Evolutionary conservation across 192 early-diverging fungal species (phyloP).

Genomic region (Podila verticillata): DNA sequence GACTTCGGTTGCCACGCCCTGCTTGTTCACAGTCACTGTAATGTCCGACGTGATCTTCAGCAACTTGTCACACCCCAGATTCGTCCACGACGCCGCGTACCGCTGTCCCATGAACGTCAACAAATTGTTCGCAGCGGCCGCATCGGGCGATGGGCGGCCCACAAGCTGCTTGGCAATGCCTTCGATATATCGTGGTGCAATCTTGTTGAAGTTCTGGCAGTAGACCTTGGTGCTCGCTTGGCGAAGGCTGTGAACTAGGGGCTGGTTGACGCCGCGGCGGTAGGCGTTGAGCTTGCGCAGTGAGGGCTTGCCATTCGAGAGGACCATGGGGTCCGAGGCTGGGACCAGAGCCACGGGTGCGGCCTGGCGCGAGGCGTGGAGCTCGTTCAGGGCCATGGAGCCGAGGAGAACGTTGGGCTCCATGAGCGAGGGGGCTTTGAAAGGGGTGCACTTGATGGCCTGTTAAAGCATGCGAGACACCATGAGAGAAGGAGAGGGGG

Average conservation of each 20-base stretch:
- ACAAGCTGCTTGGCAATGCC: constrained; percentile 5
- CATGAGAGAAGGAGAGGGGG: not conserved
- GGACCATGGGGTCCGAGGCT: constrained; percentile 22
- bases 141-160: constrained; percentile 8
- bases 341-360: constrained; percentile 24
- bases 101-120: constrained; percentile 46
- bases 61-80: constrained; percentile 29
- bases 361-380: constrained; percentile 18
- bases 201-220: constrained; percentile 14
- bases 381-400: constrained; percentile 43
- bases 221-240: constrained; percentile 15
- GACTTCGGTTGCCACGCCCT: constrained; percentile 9
- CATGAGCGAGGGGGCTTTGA: constrained; percentile 40
- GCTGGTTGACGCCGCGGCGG: constrained; percentile 30
- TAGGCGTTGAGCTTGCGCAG: constrained; percentile 29
- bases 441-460: constrained; percentile 19
- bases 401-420: constrained; percentile 19
- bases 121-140: constrained; percentile 12
- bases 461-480: not conserved
- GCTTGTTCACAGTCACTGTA: constrained; percentile 16
- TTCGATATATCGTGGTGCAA: constrained; percentile 31
- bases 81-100: constrained; percentile 36
- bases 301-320: constrained; percentile 22
- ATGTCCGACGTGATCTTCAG: constrained; percentile 35
- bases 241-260: not conserved